Evolutionary conservation across 2,329 filamentous ascomycete genomes (phyloP).

Genomic region (Trichophyton rubrum): DNA sequence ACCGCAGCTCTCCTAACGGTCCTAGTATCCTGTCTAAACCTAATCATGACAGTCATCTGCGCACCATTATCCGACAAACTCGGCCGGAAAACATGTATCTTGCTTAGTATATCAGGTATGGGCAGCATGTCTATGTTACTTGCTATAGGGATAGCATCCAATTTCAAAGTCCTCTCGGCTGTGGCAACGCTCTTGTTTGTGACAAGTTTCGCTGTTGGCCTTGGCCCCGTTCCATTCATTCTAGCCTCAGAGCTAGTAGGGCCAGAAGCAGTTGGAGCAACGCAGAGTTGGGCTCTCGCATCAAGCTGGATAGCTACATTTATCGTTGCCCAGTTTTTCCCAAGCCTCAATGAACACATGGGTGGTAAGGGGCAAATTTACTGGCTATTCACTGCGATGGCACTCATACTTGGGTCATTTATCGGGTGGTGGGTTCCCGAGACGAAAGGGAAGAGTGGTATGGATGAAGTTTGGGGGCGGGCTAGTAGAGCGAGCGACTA

Average conservation of each 20-base stretch:
- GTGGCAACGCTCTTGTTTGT: constrained; percentile 76
- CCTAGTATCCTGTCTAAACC: constrained; percentile 72
- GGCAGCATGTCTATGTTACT: constrained; percentile 64
- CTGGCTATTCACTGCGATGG: constrained; percentile 75
- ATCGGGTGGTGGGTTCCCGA: constrained; percentile 68
- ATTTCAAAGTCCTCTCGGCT: constrained; percentile 63
- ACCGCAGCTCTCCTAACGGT: constrained; percentile 78
- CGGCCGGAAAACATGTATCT: constrained; percentile 72
- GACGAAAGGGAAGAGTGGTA: constrained; percentile 70
- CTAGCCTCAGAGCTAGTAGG: constrained; percentile 82
- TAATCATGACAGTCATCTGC: constrained; percentile 67
- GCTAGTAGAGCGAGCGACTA: constrained; percentile 25
- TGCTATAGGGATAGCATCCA: constrained; percentile 65
- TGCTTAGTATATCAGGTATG: constrained; percentile 75
- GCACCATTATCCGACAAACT: constrained; percentile 78
- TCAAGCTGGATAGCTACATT: constrained; percentile 89
- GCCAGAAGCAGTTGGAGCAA: constrained; percentile 78
- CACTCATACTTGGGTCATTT: constrained; percentile 56
- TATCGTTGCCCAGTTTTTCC: constrained; percentile 88
- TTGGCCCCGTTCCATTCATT: constrained; percentile 92
- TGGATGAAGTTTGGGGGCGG: constrained; percentile 84
- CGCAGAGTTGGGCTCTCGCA: constrained; percentile 75
- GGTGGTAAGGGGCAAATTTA: constrained; percentile 75
- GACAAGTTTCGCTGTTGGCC: constrained; percentile 73
- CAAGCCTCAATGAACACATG: constrained; percentile 64